Conservation (phyloP, 2,329 filamentous ascomycete genomes). For the Penicillium fuscoglaucum region DNA sequence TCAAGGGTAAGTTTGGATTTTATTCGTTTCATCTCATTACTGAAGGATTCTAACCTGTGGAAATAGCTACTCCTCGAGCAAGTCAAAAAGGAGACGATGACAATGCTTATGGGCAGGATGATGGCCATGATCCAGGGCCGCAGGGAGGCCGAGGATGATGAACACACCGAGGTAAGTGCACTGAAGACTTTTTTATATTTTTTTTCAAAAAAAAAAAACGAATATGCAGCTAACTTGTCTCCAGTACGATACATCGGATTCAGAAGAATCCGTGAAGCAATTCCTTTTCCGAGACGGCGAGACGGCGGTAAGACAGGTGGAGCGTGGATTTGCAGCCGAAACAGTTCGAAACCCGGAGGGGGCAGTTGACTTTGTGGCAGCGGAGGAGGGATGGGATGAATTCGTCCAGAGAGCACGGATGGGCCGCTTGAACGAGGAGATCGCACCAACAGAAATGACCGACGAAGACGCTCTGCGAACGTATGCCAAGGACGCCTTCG, state of each 20-base stretch:
- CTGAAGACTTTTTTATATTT: background rate
- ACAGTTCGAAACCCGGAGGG: slow-evolving; percentile 37
- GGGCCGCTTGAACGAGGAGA: slow-evolving; percentile 41
- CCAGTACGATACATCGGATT: slow-evolving; percentile 35
- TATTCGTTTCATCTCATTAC: background rate
- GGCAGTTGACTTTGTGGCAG: slow-evolving; percentile 38
- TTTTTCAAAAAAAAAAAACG: background rate
- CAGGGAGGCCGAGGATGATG: slow-evolving; percentile 25
- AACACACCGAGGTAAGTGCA: slow-evolving; percentile 27
- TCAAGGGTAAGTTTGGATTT: slow-evolving; percentile 30
- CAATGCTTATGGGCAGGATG: slow-evolving; percentile 23
- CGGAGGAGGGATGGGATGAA: slow-evolving; percentile 41
- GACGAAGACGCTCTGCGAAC: slow-evolving; percentile 26
- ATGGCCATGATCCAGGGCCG: slow-evolving; percentile 22
- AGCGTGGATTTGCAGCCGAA: slow-evolving; percentile 40
- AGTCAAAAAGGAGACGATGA: slow-evolving; percentile 20
- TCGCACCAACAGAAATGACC: slow-evolving; percentile 38
- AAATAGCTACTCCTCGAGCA: slow-evolving; percentile 15
- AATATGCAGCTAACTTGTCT: background rate
- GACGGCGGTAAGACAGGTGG: slow-evolving; percentile 25
- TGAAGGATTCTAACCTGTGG: background rate
- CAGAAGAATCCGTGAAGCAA: slow-evolving; percentile 28
- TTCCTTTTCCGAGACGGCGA: slow-evolving; percentile 26
- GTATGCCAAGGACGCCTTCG: slow-evolving; percentile 26
- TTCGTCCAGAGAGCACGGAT: slow-evolving; percentile 43